Base-by-base conservation (phyloP, 148 eudicot genomes). In the Gaultheria prostrata region DNA sequence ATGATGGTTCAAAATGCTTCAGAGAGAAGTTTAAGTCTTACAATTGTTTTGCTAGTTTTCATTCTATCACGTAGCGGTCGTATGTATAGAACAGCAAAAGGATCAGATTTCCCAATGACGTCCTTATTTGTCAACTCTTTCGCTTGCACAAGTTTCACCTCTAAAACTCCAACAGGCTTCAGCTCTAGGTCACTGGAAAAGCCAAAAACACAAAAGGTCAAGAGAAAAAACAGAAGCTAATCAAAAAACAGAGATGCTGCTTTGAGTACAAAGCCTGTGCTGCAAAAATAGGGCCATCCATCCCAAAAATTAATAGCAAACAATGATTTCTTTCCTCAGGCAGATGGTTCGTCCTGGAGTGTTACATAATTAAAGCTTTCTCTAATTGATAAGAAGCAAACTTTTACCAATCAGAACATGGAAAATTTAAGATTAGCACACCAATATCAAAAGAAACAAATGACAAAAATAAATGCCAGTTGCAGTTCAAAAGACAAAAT, bases 121-220 rank as follows among this genome's bases (percentile, higher is more conserved):
- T 97, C 99, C 89, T 97, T 97, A 69, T 97, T 93, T 39, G 98
- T 93, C 84, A 97, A 90, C 39, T 93, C 96, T 85, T 92, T 93
- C 17, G 98, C 99, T 89, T 94, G 99, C 79, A 97, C 95, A 83
- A 94, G 99, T 90, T 97, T 97, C 89, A 97, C 99, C 91, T 93
- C 98, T 78, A 97, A 89, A 77, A 82, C 88, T 84, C 99, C 99
- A 81, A 90, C 94, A 78, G 99, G 98, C 91, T 95, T 97, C 83
- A 97, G 87, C 89, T 97, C 99, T 49, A 96, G 91, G 88, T 97
- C 96, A 85, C 99, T 97, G 79, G 24, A 85, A 75, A 78, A 63
- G 39, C 43, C 82, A 51, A 65, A 63, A 75, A 82, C 14, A 56
- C 46, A 8, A 71, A 32, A 79, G 21, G 71, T 83, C 82, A 72